Conservation (phyloP, 2,329 filamentous ascomycete species). For the Exophiala phaeomuriformis region DNA sequence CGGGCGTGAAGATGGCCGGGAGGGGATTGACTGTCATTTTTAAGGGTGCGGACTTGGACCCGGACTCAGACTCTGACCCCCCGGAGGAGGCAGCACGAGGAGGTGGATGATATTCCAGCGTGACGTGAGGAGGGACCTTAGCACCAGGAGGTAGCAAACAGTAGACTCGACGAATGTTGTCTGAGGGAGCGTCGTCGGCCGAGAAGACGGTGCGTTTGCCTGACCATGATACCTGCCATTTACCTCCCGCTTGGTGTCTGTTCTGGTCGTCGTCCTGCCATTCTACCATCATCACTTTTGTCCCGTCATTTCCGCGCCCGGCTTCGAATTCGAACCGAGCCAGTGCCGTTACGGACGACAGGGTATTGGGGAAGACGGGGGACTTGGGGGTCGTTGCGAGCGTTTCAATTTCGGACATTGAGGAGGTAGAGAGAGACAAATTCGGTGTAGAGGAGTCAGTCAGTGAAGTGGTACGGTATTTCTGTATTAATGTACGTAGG, state of each 20-base stretch:
- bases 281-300: constrained; percentile 88
- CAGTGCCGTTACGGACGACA: constrained; percentile 49
- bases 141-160: constrained; percentile 70
- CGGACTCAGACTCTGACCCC: constrained; percentile 29
- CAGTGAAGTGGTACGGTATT: neutral
- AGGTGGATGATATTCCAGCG: constrained; percentile 49
- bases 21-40: constrained; percentile 65
- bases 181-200: constrained; percentile 51
- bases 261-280: constrained; percentile 62
- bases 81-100: constrained; percentile 20
- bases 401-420: constrained; percentile 14
- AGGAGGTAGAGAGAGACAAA: neutral
- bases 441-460: neutral
- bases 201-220: constrained; percentile 67
- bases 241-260: constrained; percentile 39
- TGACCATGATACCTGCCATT: constrained; percentile 78
- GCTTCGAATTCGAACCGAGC: constrained; percentile 83
- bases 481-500: too few relatives aligned
- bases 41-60: constrained; percentile 22
- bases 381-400: constrained; percentile 18
- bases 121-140: constrained; percentile 64
- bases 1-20: constrained; percentile 76
- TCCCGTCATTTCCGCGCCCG: constrained; percentile 69
- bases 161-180: constrained; percentile 59
- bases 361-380: constrained; percentile 22